A percentile compares a stretch with the other conserved stretches of the same genome.
Evolutionary conservation across 305 asterid genomes (phyloP).

Genomic region (Rubia peregrina): DNA sequence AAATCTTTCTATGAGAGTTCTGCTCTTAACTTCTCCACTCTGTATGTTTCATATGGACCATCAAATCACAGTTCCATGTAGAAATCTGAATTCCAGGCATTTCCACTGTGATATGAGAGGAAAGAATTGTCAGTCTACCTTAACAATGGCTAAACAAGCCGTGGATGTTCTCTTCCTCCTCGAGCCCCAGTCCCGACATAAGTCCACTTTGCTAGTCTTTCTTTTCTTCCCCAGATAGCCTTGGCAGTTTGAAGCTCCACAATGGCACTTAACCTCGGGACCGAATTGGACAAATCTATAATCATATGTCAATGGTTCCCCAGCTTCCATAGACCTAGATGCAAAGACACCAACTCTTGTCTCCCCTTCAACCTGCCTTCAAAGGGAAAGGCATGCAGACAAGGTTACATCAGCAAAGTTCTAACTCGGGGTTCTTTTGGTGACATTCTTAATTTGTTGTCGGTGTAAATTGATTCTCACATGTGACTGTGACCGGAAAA

Average conservation of each 20-base stretch:
- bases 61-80: background rate
- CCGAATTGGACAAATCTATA: constrained; percentile 87
- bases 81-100: background rate
- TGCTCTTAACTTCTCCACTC: background rate
- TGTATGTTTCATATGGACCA: background rate
- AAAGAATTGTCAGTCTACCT: constrained; percentile 9
- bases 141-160: constrained; percentile 19
- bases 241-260: constrained; percentile 73
- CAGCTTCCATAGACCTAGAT: constrained; percentile 55
- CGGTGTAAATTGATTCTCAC: background rate
- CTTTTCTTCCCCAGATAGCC: constrained; percentile 71
- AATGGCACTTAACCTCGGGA: constrained; percentile 73
- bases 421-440: background rate
- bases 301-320: constrained; percentile 87
- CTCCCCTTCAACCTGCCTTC: constrained; percentile 92
- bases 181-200: constrained; percentile 78
- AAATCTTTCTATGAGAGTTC: background rate
- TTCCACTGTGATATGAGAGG: background rate
- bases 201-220: constrained; percentile 34
- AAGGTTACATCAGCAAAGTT: constrained; percentile 4
- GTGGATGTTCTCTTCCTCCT: constrained; percentile 61
- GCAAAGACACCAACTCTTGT: constrained; percentile 93
- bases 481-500: background rate
- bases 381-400: background rate
- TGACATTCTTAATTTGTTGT: background rate